Conservation (phyloP, 2,329 filamentous ascomycete genomes). For the Chaetomium strumarium region DNA sequence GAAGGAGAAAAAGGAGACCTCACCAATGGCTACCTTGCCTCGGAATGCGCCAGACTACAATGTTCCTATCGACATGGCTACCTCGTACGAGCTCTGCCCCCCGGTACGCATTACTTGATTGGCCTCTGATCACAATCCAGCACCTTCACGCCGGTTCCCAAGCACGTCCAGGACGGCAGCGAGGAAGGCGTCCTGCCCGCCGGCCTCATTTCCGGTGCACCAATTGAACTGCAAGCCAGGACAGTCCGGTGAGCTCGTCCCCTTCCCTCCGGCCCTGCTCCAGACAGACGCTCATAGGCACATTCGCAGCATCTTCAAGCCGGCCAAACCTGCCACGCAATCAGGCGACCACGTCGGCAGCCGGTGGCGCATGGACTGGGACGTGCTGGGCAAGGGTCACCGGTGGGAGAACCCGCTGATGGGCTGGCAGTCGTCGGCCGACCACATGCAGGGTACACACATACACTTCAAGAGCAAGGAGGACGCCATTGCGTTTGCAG, state of each 20-base stretch:
- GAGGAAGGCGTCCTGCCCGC: conserved; percentile 76
- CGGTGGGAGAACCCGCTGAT: conserved; percentile 98
- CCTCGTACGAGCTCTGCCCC: conserved; percentile 59
- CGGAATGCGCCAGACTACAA: conserved; percentile 76
- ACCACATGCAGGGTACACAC: conserved; percentile 91
- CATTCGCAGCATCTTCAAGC: conserved; percentile 73
- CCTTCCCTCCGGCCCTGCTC: not conserved
- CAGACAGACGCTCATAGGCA: not conserved
- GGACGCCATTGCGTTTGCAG: conserved; percentile 88
- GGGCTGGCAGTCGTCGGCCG: conserved; percentile 95
- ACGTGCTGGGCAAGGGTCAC: conserved; percentile 84
- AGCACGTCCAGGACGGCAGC: conserved; percentile 82
- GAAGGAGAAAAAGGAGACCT: conserved; percentile 31
- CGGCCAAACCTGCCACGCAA: conserved; percentile 90
- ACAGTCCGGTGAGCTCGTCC: conserved; percentile 70
- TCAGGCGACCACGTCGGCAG: conserved; percentile 80
- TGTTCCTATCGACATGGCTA: conserved; percentile 77
- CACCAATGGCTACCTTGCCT: conserved; percentile 33
- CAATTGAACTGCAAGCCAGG: conserved; percentile 86
- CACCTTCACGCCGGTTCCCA: conserved; percentile 85
- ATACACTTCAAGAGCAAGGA: conserved; percentile 89
- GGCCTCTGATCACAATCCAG: conserved; percentile 40
- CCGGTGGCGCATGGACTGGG: conserved; percentile 98
- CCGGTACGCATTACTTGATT: not conserved
- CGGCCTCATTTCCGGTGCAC: conserved; percentile 84